These are phyloP conservation scores for Kickxella alabastrina DNA, from an alignment of 192 early-diverging fungal genomes.

Conservation along the genomic window DNA sequence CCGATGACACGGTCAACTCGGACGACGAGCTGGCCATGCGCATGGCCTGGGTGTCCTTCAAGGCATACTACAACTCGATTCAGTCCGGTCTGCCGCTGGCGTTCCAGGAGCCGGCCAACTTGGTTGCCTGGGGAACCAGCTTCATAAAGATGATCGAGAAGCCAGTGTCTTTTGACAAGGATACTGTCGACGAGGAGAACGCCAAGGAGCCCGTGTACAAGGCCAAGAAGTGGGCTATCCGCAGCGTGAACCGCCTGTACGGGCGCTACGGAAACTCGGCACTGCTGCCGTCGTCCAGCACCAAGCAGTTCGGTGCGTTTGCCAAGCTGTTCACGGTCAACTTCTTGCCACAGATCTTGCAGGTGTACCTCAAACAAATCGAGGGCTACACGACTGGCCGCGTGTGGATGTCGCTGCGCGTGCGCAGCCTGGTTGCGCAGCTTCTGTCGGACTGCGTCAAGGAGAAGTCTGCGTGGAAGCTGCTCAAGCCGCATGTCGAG, in stretches of 20 bases:
- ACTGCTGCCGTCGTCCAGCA: slow-evolving; percentile 51
- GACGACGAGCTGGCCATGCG: slow-evolving; percentile 73
- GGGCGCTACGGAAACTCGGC: slow-evolving; percentile 69
- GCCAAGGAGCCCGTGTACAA: slow-evolving; percentile 87
- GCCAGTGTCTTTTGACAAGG: slow-evolving; percentile 58
- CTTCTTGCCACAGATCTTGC: slow-evolving; percentile 87
- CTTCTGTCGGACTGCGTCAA: slow-evolving; percentile 84
- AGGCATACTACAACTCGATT: slow-evolving; percentile 73
- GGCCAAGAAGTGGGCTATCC: slow-evolving; percentile 93
- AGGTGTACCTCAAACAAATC: slow-evolving; percentile 79
- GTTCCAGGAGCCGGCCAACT: slow-evolving; percentile 62
- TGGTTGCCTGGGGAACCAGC: slow-evolving; percentile 86
- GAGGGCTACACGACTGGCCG: slow-evolving; percentile 70
- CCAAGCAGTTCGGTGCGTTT: slow-evolving; percentile 58
- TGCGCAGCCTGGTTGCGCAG: slow-evolving; percentile 64
- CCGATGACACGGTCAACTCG: slow-evolving; percentile 56
- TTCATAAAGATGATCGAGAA: slow-evolving; percentile 79
- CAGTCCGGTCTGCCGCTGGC: slow-evolving; percentile 51
- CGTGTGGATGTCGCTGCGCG: slow-evolving; percentile 68
- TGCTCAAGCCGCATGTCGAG: slow-evolving; percentile 81
- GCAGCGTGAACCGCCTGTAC: slow-evolving; percentile 83
- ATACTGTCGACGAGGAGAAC: slow-evolving; percentile 60
- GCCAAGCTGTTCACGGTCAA: slow-evolving; percentile 79
- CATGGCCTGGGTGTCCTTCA: slow-evolving; percentile 81
- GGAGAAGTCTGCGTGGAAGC: slow-evolving; percentile 84